phyloP scores from a whole-genome alignment of 352 stramenopile genomes.

The Pythium aristosporum region DNA sequence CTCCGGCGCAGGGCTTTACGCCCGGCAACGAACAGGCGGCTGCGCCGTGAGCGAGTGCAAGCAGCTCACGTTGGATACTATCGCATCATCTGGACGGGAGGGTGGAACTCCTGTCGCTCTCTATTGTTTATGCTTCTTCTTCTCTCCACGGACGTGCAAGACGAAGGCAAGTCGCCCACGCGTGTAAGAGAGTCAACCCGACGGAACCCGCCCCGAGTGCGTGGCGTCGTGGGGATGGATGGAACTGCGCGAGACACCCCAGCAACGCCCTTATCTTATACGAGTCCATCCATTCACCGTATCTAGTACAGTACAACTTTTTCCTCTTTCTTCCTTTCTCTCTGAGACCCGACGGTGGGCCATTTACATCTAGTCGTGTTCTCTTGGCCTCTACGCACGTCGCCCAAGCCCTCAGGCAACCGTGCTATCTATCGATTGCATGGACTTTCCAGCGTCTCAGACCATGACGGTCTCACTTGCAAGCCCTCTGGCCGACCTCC shows the following conservation, averaged over 20 bases:
- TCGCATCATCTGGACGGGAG: background rate
- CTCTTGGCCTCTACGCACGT: background rate
- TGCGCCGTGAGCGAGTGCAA: background rate
- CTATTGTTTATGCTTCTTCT: background rate
- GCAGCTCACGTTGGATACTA: too few species aligned
- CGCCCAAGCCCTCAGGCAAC: background rate
- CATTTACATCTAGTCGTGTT: background rate
- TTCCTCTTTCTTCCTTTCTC: background rate
- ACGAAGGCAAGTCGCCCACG: background rate
- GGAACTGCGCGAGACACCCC: background rate
- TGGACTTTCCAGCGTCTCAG: background rate
- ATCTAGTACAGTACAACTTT: too few species aligned
- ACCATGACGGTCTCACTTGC: background rate
- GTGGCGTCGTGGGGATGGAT: background rate
- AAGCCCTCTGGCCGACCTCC: too few species aligned
- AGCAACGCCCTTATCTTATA: background rate
- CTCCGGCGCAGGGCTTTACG: conserved; percentile 13
- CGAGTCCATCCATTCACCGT: background rate
- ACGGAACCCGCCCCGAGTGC: too few species aligned
- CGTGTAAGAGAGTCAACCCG: too few species aligned
- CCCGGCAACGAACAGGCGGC: conserved; percentile 14
- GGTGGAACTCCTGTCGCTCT: background rate
- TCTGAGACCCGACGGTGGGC: background rate
- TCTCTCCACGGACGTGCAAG: background rate
- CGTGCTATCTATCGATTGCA: too few species aligned